Evolutionary conservation across 2,329 filamentous ascomycete species (phyloP).

Genomic region (Nemania sp.): DNA sequence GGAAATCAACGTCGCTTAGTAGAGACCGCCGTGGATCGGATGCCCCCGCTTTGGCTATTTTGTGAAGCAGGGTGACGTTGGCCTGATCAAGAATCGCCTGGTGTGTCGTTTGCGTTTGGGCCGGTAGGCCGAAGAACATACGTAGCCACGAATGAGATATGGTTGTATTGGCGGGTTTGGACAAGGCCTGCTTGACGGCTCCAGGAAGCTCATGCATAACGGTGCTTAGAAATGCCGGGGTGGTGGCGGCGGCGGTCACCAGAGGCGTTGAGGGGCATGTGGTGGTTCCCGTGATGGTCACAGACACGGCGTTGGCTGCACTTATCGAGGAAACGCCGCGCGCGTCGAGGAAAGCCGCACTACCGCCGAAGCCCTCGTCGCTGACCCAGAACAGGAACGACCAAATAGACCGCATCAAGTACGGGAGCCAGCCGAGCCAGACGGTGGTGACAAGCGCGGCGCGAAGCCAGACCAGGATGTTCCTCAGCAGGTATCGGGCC

Average conservation of each 20-base stretch:
- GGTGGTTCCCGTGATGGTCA: slow-evolving; percentile 35
- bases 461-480: slow-evolving; percentile 76
- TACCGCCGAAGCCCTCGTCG: slow-evolving; percentile 66
- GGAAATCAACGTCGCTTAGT: slow-evolving; percentile 59
- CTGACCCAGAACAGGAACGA: slow-evolving; percentile 92
- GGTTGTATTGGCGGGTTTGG: slow-evolving; percentile 41
- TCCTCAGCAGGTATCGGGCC: slow-evolving; percentile 70
- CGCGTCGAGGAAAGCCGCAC: slow-evolving; percentile 38
- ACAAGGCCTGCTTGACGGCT: slow-evolving; percentile 35
- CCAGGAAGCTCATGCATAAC: slow-evolving; percentile 43
- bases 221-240: slow-evolving; percentile 42
- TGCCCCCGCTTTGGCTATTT: slow-evolving; percentile 24
- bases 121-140: slow-evolving; percentile 33
- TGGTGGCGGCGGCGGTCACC: slow-evolving; percentile 43
- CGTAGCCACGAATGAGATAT: slow-evolving; percentile 41
- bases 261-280: slow-evolving; percentile 47
- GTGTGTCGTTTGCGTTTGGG: slow-evolving; percentile 20
- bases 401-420: slow-evolving; percentile 90
- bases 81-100: slow-evolving; percentile 27
- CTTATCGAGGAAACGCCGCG: slow-evolving; percentile 32
- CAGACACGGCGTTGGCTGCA: slow-evolving; percentile 24
- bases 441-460: slow-evolving; percentile 78
- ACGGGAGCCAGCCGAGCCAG: slow-evolving; percentile 88
- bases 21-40: slow-evolving; percentile 46
- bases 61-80: slow-evolving; percentile 32